Base-by-base conservation (phyloP, 2,329 filamentous ascomycete genomes). In the Hymenoscyphus linearis region DNA sequence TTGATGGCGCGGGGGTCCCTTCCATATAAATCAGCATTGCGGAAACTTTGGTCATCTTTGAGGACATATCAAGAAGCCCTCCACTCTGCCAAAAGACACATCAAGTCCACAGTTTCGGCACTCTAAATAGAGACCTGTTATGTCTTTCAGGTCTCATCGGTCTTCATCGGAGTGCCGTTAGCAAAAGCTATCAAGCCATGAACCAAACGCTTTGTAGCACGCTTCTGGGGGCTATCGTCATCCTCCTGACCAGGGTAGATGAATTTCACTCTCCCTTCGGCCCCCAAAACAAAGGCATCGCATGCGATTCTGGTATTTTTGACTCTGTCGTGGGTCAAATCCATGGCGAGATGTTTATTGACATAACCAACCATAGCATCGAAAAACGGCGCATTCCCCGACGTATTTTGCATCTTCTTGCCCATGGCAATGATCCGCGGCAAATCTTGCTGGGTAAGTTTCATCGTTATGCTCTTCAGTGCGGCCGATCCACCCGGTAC, bases 391-490 rank as follows among this genome's bases (percentile, higher is more conserved):
- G 63, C 64, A 31, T 57, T 56, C 13, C 58, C 57, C 14, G 22
- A n/a, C 13, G 62, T 44, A 50, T 58, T 62, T 9, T 36, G 58
- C 56, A 70, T 27, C 18, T 64, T 69, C 18, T 65, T 66, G 7
- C 68, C 70, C 36, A 61, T 61, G 2, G 60, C 59, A n/a, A 73
- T 35, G 56, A 72, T 68, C 36, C 69, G 62, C 1, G 72, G 64
- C 6, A 79, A 63, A 64, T 80, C 76, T n/a, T 72, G 68, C 52
- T 70, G 68, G 2, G 74, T 66, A 57, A 79, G 74, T n/a, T 74
- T 74, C 54, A 80, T 71, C 36, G 79, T 76, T 40, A 80, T 68
- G 52, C 73, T 73, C 60, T 77, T 77, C 40, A 80, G 69, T 13
- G 66, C 44, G 3, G 62, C 18, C 13, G 63, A 65, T 60, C 57